Conservation (phyloP, 2,329 filamentous ascomycete species). For the Aspergillus texensis region DNA sequence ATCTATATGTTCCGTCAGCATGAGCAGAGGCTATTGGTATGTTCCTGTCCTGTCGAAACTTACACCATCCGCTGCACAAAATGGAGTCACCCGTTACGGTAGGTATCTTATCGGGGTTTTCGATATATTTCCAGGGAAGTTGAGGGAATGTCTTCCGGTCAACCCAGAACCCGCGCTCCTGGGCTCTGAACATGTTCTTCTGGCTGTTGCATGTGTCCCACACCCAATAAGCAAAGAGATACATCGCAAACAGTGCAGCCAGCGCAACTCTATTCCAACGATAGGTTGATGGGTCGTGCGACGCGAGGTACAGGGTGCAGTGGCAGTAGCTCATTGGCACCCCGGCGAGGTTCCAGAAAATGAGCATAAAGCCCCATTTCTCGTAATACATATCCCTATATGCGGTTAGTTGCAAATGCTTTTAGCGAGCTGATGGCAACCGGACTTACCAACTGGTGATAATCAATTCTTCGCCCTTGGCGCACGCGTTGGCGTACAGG, state of each 20-base stretch:
- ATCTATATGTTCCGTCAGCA: slow-evolving; percentile 40
- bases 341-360: slow-evolving; percentile 94
- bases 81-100: slow-evolving; percentile 74
- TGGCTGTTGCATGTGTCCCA: slow-evolving; percentile 92
- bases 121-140: slow-evolving; percentile 78
- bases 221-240: slow-evolving; percentile 82
- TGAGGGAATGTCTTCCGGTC: slow-evolving; percentile 81
- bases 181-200: slow-evolving; percentile 85
- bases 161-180: slow-evolving; percentile 69
- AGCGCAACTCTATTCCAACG: slow-evolving; percentile 71
- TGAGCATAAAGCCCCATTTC: slow-evolving; percentile 95
- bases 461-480: slow-evolving; percentile 89
- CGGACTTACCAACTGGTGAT: slow-evolving; percentile 71
- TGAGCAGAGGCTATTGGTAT: background rate
- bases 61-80: slow-evolving; percentile 81
- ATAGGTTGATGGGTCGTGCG: slow-evolving; percentile 75
- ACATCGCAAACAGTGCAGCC: slow-evolving; percentile 63
- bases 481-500: slow-evolving; percentile 86
- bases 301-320: slow-evolving; percentile 85
- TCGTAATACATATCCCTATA: slow-evolving; percentile 86
- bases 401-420: background rate
- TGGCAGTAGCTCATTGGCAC: slow-evolving; percentile 91
- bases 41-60: slow-evolving; percentile 28
- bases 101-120: slow-evolving; percentile 76
- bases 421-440: background rate